phyloP scores from a whole-genome alignment of 345 rosid genomes.

The Brassica cretica region DNA sequence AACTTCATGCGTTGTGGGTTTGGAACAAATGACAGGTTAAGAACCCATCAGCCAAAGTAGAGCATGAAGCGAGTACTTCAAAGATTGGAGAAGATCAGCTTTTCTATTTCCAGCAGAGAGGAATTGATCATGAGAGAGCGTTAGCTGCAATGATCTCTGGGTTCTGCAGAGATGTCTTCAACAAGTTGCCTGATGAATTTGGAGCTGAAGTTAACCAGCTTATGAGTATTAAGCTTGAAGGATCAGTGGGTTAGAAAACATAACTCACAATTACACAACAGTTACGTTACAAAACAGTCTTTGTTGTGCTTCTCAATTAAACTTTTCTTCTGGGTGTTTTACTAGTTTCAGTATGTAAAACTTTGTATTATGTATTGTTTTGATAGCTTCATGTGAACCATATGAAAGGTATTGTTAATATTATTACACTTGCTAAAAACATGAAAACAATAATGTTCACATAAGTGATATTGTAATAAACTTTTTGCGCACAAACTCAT shows the following conservation, averaged over 20 bases:
- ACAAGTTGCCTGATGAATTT: conserved; percentile 90
- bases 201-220: conserved; percentile 91
- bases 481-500: neutral
- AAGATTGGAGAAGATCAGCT: conserved; percentile 95
- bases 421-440: neutral
- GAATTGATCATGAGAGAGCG: conserved; percentile 89
- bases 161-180: conserved; percentile 87
- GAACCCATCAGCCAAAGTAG: conserved; percentile 83
- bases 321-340: neutral
- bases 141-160: conserved; percentile 99
- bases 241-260: conserved; percentile 76
- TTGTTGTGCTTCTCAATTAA: conserved; percentile 7
- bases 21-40: conserved; percentile 55
- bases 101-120: conserved; percentile 97
- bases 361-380: conserved; percentile 9
- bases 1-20: neutral
- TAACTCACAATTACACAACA: neutral
- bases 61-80: conserved; percentile 98
- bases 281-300: neutral
- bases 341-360: conserved; percentile 21
- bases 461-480: neutral
- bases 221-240: conserved; percentile 94
- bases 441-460: conserved; percentile 20
- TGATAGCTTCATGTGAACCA: conserved; percentile 21
- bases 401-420: conserved; percentile 23